Evolutionary conservation across 345 rosid species (phyloP).

Genomic region (Salix caprea): DNA sequence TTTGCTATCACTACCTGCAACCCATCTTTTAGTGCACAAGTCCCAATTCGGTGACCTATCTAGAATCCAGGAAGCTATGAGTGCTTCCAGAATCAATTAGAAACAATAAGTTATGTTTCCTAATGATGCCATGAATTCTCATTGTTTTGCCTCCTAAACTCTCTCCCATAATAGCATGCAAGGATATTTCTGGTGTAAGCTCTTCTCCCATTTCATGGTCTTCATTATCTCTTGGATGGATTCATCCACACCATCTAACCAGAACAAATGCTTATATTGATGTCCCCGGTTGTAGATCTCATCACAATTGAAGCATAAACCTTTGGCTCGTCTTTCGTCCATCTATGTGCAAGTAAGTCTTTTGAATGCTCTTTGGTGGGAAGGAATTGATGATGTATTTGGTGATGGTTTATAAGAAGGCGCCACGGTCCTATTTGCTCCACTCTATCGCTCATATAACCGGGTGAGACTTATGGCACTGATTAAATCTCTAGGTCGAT

Average conservation of each 20-base stretch:
- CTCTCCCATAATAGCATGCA: neutral
- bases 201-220: neutral
- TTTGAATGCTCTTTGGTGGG: neutral
- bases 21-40: too few relatives aligned
- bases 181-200: neutral
- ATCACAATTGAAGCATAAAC: neutral
- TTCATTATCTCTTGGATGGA: neutral
- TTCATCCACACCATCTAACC: neutral
- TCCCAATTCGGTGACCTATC: neutral
- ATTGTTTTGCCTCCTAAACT: too few relatives aligned
- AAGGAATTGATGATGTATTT: neutral
- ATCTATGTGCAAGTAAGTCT: too few relatives aligned
- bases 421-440: too few relatives aligned
- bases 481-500: neutral
- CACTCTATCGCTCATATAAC: neutral
- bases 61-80: neutral
- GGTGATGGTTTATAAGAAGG: neutral
- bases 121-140: too few relatives aligned
- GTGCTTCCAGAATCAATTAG: neutral
- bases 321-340: neutral
- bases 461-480: neutral
- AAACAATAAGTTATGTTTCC: neutral
- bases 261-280: neutral
- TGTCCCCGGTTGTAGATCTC: neutral
- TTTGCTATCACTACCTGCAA: too few relatives aligned